Percentiles rank a stretch among this genome's conserved stretches.
Evolutionary conservation across 106 monocot genomes (phyloP).

Genomic region (Acorus gramineus): DNA sequence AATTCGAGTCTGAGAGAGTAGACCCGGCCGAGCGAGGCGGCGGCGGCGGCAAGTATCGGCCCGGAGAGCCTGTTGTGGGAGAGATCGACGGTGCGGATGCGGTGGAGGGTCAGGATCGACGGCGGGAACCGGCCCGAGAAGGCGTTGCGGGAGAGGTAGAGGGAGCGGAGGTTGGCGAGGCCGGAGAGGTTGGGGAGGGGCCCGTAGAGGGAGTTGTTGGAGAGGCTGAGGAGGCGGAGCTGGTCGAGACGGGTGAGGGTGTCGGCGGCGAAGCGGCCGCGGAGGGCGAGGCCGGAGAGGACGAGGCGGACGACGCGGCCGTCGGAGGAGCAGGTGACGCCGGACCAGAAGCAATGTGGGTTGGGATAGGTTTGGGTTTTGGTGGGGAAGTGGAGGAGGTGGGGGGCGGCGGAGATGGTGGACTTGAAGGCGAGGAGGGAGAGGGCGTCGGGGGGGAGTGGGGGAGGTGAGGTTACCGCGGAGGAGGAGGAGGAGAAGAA

Average conservation of each 20-base stretch:
- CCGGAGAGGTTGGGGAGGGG: slow-evolving; percentile 54
- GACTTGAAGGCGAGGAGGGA: slow-evolving; percentile 44
- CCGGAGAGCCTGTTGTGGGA: slow-evolving; percentile 50
- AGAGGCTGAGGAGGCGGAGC: slow-evolving; percentile 69
- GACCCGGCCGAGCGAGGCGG: slow-evolving; percentile 30
- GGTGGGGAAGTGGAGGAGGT: slow-evolving; percentile 26
- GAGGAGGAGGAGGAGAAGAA: too few species aligned
- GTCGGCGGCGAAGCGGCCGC: slow-evolving; percentile 25
- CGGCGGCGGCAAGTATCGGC: slow-evolving; percentile 12
- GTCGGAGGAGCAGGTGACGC: slow-evolving; percentile 42
- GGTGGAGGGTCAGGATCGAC: slow-evolving; percentile 38
- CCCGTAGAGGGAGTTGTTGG: slow-evolving; percentile 58
- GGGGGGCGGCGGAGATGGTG: slow-evolving; percentile 35
- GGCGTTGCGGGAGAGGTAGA: slow-evolving; percentile 50
- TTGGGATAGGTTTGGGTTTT: not conserved
- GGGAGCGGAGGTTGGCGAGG: slow-evolving; percentile 65
- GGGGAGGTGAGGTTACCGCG: too few species aligned
- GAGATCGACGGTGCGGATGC: slow-evolving; percentile 61
- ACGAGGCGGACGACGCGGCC: slow-evolving; percentile 41
- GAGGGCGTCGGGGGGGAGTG: slow-evolving; percentile 19
- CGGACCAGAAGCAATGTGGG: slow-evolving; percentile 42
- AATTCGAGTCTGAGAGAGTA: slow-evolving; percentile 37
- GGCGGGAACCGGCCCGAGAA: slow-evolving; percentile 55
- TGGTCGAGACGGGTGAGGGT: slow-evolving; percentile 51
- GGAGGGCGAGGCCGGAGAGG: slow-evolving; percentile 38